A percentile compares a stretch with the other conserved stretches of the same genome.
These are phyloP conservation scores for Ganoderma lucidum DNA, from an alignment of 1,284 basidiomycete genomes.

Conservation along the genomic window DNA sequence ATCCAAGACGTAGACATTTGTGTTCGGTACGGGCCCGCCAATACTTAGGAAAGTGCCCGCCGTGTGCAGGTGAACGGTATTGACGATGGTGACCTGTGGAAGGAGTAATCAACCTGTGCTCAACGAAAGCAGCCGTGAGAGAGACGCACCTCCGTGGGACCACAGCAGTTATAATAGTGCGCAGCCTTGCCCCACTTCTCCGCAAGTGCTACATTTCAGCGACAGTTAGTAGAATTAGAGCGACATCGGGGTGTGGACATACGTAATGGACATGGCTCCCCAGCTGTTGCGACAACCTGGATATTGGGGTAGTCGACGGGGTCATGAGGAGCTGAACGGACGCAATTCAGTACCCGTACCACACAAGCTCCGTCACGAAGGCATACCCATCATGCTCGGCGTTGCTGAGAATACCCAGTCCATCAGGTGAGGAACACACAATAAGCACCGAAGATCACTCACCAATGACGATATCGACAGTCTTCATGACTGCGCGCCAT, in stretches of 20 bases:
- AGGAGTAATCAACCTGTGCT: slow-evolving; percentile 9
- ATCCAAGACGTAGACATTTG: slow-evolving; percentile 63
- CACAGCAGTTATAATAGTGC: slow-evolving; percentile 57
- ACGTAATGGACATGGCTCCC: slow-evolving; percentile 68
- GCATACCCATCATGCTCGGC: slow-evolving; percentile 52
- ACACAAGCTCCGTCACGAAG: neutral
- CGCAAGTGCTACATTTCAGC: slow-evolving; percentile 51
- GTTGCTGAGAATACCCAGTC: slow-evolving; percentile 34
- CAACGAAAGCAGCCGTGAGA: slow-evolving; percentile 4
- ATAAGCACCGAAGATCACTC: slow-evolving; percentile 33
- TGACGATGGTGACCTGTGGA: slow-evolving; percentile 63
- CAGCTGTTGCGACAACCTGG: slow-evolving; percentile 64
- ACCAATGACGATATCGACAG: slow-evolving; percentile 63
- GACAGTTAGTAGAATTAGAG: slow-evolving; percentile 14
- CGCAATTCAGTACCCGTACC: slow-evolving; percentile 11
- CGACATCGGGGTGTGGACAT: slow-evolving; percentile 21
- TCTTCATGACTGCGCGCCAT: slow-evolving; percentile 64
- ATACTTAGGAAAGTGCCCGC: slow-evolving; percentile 54
- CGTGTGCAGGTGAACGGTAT: slow-evolving; percentile 60
- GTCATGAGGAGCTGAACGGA: slow-evolving; percentile 50
- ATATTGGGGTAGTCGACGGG: slow-evolving; percentile 65
- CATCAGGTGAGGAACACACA: slow-evolving; percentile 41
- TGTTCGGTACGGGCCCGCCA: slow-evolving; percentile 66
- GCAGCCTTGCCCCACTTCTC: slow-evolving; percentile 57
- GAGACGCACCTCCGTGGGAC: slow-evolving; percentile 54